Base-by-base conservation (phyloP, 1,284 basidiomycete genomes). In the Irpex lacteus region DNA sequence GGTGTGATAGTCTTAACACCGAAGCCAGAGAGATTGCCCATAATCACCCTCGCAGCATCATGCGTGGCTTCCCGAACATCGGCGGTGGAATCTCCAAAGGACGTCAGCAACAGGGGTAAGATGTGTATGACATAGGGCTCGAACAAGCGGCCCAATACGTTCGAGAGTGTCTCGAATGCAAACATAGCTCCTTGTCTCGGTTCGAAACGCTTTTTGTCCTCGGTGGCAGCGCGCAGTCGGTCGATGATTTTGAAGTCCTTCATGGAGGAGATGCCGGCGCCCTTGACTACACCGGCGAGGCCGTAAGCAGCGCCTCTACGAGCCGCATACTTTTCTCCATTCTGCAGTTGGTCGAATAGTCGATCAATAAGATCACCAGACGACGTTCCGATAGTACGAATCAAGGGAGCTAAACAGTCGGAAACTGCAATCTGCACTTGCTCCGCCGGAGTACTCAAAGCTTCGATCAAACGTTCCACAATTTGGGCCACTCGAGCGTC, bases 401-500 rank as follows among this genome's bases (percentile, higher is more conserved):
- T 92, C 5, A 99, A 83, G 1, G 96, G 95, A 0, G 95, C 91
- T 7, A 99, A 81, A 80, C 94, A 96, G 66, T 98, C 98, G 0
- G 96, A 94, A 0, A 99, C 96, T 0, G 98, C 97, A 60, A 95
- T 91, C 75, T 99, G 97, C 0, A 99, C 98, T 70, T 97, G 90
- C 75, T 99, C 98, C 0, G 96, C 90, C 0, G 98, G 98, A 0
- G 96, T 99, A 77, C 92, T 92, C 67, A 99, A 82, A 0, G 97
- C 95, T 26, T 94, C 92, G 5, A 98, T 86, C 19, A 99, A 82
- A n/a, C 96, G 84, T 67, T 95, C 90, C 7, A 98, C 91, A 66
- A 98, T 94, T n/a, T 80, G 77, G 0, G 92, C 90, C 7, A 61
- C 53, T 1, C 95, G 88, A 11, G 81, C 66, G 74, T 98, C 95